These are phyloP conservation scores for Termitomyces heimii DNA, from an alignment of 768 basidiomycete genomes.

Conservation along the genomic window DNA sequence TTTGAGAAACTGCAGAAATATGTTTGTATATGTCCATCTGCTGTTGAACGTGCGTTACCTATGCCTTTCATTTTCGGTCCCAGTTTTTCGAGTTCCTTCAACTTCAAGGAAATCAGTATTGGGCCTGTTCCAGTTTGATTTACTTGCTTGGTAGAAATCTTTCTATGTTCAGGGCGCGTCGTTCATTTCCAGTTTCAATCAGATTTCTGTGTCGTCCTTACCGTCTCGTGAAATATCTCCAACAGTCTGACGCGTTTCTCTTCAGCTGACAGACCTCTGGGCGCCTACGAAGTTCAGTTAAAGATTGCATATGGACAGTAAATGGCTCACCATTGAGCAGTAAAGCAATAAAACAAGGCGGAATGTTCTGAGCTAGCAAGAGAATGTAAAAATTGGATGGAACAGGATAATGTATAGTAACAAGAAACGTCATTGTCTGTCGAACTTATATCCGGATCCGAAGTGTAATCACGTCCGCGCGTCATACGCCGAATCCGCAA, in stretches of 20 bases:
- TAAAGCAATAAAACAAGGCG: no score
- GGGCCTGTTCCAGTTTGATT: not conserved
- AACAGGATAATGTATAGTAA: no score
- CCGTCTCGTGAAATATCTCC: slow-evolving; percentile 93
- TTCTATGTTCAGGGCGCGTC: slow-evolving; percentile 37
- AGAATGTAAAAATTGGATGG: no score
- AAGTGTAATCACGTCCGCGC: not conserved
- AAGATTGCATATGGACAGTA: not conserved
- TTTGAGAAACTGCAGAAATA: slow-evolving; percentile 63
- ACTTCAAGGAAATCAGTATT: slow-evolving; percentile 27
- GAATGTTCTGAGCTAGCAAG: not conserved
- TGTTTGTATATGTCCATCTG: not conserved
- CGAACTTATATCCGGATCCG: no score
- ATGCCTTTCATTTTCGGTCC: slow-evolving; percentile 89
- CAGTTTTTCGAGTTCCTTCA: slow-evolving; percentile 91
- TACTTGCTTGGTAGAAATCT: slow-evolving; percentile 69
- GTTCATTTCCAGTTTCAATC: not conserved
- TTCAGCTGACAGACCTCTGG: slow-evolving; percentile 80
- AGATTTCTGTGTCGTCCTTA: slow-evolving; percentile 21
- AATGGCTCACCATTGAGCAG: slow-evolving; percentile 3
- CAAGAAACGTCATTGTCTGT: not conserved
- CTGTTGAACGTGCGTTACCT: slow-evolving; percentile 34
- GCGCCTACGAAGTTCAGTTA: slow-evolving; percentile 38
- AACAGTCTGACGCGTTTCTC: slow-evolving; percentile 87
- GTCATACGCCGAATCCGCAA: not conserved